These are phyloP conservation scores for Diaporthe destruens DNA, from an alignment of 2,329 filamentous ascomycete species.

Conservation along the genomic window DNA sequence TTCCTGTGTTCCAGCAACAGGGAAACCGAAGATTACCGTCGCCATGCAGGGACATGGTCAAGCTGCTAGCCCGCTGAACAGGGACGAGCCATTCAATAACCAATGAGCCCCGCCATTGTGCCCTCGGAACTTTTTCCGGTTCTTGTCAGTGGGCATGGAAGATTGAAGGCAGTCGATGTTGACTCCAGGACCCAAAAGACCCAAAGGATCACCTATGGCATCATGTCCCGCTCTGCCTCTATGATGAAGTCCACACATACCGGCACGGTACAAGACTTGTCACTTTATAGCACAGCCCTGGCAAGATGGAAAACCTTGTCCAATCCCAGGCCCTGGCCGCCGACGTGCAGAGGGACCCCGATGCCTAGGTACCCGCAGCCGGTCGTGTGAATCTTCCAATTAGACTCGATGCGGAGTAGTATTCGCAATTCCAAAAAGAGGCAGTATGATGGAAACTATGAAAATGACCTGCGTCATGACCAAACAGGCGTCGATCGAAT, in stretches of 20 bases:
- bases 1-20: background rate
- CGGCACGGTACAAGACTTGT: no score
- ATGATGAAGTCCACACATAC: background rate
- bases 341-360: background rate
- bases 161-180: background rate
- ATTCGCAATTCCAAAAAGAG: background rate
- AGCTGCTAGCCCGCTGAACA: background rate
- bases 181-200: background rate
- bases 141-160: background rate
- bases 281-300: no score
- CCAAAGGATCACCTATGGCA: background rate
- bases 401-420: no score
- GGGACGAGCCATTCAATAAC: background rate
- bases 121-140: background rate
- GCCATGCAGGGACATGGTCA: conserved; percentile 6
- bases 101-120: background rate
- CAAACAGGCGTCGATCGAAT: background rate
- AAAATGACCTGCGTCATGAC: background rate
- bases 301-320: background rate
- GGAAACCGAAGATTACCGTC: background rate
- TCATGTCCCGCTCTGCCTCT: background rate
- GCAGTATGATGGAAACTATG: background rate
- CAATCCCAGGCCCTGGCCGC: background rate
- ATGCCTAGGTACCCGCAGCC: no score
- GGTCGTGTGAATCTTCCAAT: background rate